Base-by-base conservation (phyloP, 768 basidiomycete species). In the Xanthoconium stramineum region DNA sequence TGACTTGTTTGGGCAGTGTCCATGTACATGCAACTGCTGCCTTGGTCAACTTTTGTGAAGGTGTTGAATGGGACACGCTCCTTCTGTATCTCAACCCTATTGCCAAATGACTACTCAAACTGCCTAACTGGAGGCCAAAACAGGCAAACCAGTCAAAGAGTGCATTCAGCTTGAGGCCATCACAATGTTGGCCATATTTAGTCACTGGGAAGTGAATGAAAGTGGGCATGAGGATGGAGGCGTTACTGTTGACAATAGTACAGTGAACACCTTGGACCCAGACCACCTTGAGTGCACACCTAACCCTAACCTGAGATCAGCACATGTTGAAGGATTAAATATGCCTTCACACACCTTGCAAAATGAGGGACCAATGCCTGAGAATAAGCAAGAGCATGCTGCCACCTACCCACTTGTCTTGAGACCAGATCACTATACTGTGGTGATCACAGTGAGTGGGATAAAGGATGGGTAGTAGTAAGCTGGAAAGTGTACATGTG, bases 181-280 rank as follows among this genome's bases (percentile, higher is more conserved):
- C n/a, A n/a, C n/a, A n/a, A n/a, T n/a, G n/a, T n/a, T n/a, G n/a
- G n/a, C n/a, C n/a, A n/a, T n/a, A n/a, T n/a, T n/a, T n/a, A n/a
- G n/a, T n/a, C n/a, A n/a, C n/a, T n/a, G n/a, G n/a, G 32, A 86
- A 83, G 61, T 89, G 89, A 32, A 88, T 84, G 69, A 88, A 89
- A 5, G 84, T 84, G 3, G 84, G 82, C 6, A 85, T 83, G 33
- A 89, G 78, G 50, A 88, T 70, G 10, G 68, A 82, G 66, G 82
- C 89, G 65, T 85, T 80, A 8, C 86, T 85, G 32, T 78, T 63
- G 1, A 76, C 74, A 53, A 89, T 86, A 2, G 74, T 72, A 64
- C 88, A 89, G 0, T 78, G 75, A 12, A 64, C 50, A 3, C 68
- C 74, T 11, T 77, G 73, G 19, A 72, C 36, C 85, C 85, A 89